phyloP scores from a whole-genome alignment of 2,329 filamentous ascomycete genomes.

The Incumbomyces lentus region DNA sequence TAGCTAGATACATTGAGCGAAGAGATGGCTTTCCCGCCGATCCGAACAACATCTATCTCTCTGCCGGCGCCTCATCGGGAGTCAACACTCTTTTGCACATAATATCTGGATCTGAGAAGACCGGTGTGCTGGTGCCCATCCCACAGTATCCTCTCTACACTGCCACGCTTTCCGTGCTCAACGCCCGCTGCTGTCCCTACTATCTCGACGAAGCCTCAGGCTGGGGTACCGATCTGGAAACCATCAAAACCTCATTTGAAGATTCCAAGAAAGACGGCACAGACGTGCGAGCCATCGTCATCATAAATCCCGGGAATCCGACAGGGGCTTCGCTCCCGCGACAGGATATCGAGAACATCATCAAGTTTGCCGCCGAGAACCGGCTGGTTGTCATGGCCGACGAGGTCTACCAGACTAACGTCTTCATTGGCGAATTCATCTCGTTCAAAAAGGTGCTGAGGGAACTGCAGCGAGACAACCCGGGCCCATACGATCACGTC shows the following conservation, averaged over 20 bases:
- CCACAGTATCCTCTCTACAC: slow-evolving; percentile 98
- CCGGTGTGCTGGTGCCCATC: slow-evolving; percentile 85
- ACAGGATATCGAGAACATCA: slow-evolving; percentile 70
- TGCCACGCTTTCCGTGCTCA: slow-evolving; percentile 73
- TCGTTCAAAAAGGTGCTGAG: slow-evolving; percentile 89
- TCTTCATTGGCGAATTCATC: slow-evolving; percentile 84
- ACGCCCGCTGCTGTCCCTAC: slow-evolving; percentile 85
- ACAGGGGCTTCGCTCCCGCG: slow-evolving; percentile 78
- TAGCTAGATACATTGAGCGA: slow-evolving; percentile 85
- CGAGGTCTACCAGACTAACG: slow-evolving; percentile 98
- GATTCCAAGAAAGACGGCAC: slow-evolving; percentile 66
- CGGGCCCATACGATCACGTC: slow-evolving; percentile 63
- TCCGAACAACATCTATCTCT: slow-evolving; percentile 76
- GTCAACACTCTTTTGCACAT: slow-evolving; percentile 89
- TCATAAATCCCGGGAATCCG: slow-evolving; percentile 98
- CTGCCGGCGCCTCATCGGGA: slow-evolving; percentile 81
- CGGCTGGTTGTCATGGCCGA: slow-evolving; percentile 85
- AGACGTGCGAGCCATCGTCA: slow-evolving; percentile 83
- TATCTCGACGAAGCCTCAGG: slow-evolving; percentile 75
- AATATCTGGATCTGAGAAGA: slow-evolving; percentile 66
- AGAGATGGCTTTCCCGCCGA: slow-evolving; percentile 83
- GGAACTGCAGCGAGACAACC: slow-evolving; percentile 60
- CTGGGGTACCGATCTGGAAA: slow-evolving; percentile 80
- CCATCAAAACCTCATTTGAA: slow-evolving; percentile 62
- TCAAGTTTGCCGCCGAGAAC: slow-evolving; percentile 77